Percentiles rank a stretch among this genome's conserved stretches.
Conservation (phyloP, 441 rosid genomes). For the Jatropha multifida region DNA sequence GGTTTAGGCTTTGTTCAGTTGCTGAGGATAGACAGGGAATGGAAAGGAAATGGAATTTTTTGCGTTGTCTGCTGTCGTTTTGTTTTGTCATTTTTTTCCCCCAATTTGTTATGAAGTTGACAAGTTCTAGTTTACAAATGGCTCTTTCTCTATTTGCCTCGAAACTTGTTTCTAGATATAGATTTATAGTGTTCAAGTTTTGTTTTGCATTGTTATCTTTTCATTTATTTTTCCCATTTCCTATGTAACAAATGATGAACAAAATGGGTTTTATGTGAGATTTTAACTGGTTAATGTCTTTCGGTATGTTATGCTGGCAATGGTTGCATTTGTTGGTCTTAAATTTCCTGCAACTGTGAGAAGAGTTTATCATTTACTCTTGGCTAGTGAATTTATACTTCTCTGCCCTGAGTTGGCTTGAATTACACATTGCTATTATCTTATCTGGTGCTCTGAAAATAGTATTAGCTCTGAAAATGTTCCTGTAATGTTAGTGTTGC, state of each 20-base stretch:
- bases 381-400: not conserved
- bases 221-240: not conserved
- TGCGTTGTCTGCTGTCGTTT: not conserved
- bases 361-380: not conserved
- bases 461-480: not conserved
- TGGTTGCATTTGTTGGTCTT: not conserved
- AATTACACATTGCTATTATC: not conserved
- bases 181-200: not conserved
- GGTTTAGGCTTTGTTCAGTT: conserved; percentile 20
- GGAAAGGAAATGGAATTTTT: not conserved
- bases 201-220: not conserved
- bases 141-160: conserved; percentile 3
- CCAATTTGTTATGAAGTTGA: not conserved
- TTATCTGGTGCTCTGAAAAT: not conserved
- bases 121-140: not conserved
- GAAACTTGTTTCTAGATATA: not conserved
- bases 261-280: not conserved
- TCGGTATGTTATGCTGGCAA: not conserved
- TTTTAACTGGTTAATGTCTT: not conserved
- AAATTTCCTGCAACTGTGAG: not conserved
- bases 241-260: not conserved
- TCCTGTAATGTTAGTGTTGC: not conserved
- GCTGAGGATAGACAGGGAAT: conserved; percentile 18
- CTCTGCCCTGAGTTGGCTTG: not conserved
- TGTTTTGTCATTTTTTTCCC: not conserved